phyloP scores from a whole-genome alignment of 2,329 filamentous ascomycete species.

The Ilyonectria sp. region DNA sequence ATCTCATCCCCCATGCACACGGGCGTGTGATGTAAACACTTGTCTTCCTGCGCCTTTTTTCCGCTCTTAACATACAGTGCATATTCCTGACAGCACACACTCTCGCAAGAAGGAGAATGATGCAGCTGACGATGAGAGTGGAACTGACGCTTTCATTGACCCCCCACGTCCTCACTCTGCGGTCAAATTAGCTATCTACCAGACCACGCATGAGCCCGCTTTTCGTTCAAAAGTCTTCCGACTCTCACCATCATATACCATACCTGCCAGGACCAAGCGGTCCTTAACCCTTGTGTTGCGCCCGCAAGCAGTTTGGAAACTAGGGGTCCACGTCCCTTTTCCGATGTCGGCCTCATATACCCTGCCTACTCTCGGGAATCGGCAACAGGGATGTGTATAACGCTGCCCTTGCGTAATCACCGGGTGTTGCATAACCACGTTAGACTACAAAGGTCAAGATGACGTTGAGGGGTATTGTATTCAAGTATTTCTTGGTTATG shows the following conservation, averaged over 20 bases:
- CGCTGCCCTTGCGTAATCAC: neutral
- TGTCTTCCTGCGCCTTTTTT: neutral
- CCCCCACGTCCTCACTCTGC: neutral
- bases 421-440: neutral
- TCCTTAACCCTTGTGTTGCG: neutral
- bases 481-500: neutral
- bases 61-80: neutral
- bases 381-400: neutral
- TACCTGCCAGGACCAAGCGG: neutral
- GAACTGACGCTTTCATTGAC: neutral
- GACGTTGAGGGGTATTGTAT: neutral
- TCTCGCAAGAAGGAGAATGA: neutral
- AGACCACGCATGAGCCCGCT: conserved; percentile 5
- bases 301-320: conserved; percentile 1
- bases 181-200: neutral
- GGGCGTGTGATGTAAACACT: neutral
- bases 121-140: neutral
- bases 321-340: neutral
- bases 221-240: neutral
- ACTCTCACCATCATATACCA: neutral
- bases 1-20: neutral
- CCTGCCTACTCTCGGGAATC: neutral
- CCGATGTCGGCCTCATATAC: neutral
- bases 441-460: neutral
- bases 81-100: neutral